Evolutionary conservation across 495 filamentous ascomycete species (phyloP).

Genomic region (Viridothelium virens): DNA sequence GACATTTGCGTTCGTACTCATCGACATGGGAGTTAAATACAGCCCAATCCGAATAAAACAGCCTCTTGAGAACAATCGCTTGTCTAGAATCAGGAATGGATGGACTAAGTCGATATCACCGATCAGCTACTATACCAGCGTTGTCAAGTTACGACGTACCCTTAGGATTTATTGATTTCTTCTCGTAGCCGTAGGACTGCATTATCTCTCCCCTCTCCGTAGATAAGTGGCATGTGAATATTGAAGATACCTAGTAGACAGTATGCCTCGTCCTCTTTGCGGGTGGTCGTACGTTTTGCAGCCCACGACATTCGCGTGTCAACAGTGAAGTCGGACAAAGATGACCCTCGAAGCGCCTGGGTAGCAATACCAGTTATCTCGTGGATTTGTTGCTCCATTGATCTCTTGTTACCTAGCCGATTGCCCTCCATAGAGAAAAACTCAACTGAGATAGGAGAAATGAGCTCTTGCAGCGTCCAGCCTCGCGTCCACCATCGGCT

Average conservation of each 20-base stretch:
- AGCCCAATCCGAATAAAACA: not conserved
- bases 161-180: not conserved
- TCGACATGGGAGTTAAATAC: slow-evolving; percentile 23
- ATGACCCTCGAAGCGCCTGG: slow-evolving; percentile 10
- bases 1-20: slow-evolving; percentile 22
- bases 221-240: slow-evolving; percentile 12
- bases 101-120: not conserved
- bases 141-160: not conserved
- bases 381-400: slow-evolving; percentile 15
- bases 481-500: slow-evolving; percentile 21
- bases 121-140: not conserved
- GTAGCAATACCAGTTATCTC: slow-evolving; percentile 15
- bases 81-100: not conserved
- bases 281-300: slow-evolving; percentile 14
- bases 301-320: slow-evolving; percentile 21
- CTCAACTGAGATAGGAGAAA: not conserved
- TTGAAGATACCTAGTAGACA: slow-evolving; percentile 19
- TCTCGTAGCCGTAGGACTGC: not conserved
- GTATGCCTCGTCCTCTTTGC: slow-evolving; percentile 22
- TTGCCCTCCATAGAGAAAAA: slow-evolving; percentile 2
- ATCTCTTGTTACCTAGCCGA: slow-evolving; percentile 7
- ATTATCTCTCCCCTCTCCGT: slow-evolving; percentile 14
- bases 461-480: slow-evolving; percentile 21
- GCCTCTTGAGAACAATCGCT: not conserved
- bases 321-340: not conserved